Evolutionary conservation across 2,329 filamentous ascomycete species (phyloP).

Genomic region (Sclerotinia glacialis): DNA sequence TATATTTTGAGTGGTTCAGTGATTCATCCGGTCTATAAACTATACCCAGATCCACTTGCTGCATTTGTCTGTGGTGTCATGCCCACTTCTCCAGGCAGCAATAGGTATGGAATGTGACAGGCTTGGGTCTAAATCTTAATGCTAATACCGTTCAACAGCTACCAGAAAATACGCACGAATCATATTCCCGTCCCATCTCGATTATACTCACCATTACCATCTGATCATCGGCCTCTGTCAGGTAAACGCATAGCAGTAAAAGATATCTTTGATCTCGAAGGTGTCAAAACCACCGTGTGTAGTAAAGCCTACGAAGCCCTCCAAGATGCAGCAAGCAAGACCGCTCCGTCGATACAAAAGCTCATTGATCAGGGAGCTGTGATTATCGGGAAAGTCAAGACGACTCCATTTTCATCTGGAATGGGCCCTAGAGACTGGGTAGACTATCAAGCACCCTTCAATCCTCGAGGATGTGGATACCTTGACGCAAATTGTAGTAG

Average conservation of each 20-base stretch:
- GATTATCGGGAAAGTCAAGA: slow-evolving; percentile 52
- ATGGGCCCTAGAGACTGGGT: slow-evolving; percentile 44
- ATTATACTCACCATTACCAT: not conserved
- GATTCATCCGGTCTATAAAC: slow-evolving; percentile 3
- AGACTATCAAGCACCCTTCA: slow-evolving; percentile 42
- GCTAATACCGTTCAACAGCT: not conserved
- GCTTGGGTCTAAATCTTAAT: not conserved
- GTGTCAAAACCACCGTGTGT: slow-evolving; percentile 54
- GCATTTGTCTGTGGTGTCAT: slow-evolving; percentile 18
- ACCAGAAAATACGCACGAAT: not conserved
- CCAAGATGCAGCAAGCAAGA: slow-evolving; percentile 45
- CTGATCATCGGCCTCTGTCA: slow-evolving; percentile 46
- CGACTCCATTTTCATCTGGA: slow-evolving; percentile 45
- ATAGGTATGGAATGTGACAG: not conserved
- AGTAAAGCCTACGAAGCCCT: slow-evolving; percentile 56
- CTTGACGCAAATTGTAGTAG: slow-evolving; percentile 48
- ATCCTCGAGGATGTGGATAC: slow-evolving; percentile 47
- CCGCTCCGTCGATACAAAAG: slow-evolving; percentile 50
- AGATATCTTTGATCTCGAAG: slow-evolving; percentile 58
- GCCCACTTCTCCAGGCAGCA: not conserved
- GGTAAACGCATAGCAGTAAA: slow-evolving; percentile 61
- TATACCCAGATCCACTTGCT: slow-evolving; percentile 4
- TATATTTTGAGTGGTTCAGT: not conserved
- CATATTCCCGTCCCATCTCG: slow-evolving; percentile 16
- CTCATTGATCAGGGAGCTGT: slow-evolving; percentile 59